Conservation (phyloP, 768 basidiomycete genomes). For the Tulasnella sp. region DNA sequence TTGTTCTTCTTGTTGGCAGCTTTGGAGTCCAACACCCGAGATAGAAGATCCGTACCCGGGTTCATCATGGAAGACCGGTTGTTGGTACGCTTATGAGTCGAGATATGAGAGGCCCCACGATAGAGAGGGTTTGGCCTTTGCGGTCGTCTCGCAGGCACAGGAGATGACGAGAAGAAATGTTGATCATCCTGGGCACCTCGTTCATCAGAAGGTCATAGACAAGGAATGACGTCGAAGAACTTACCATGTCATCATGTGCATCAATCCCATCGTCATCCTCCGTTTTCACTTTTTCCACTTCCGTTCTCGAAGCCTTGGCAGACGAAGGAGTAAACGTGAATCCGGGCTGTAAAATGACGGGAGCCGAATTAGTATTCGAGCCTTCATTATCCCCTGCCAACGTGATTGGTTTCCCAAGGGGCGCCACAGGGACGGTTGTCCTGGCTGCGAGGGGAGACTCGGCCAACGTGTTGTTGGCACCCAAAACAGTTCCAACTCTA, state of each 20-base stretch:
- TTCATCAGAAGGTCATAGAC: too few species aligned
- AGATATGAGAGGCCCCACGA: constrained; percentile 24
- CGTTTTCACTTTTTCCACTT: neutral
- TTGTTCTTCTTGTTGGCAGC: constrained; percentile 1
- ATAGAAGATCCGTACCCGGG: constrained; percentile 8
- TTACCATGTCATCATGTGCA: neutral
- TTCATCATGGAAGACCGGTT: neutral
- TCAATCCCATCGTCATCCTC: neutral
- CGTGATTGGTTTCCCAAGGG: too few species aligned
- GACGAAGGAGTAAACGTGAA: neutral
- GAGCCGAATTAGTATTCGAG: too few species aligned
- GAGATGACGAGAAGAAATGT: constrained; percentile 15
- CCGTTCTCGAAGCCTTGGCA: too few species aligned
- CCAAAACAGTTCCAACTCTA: too few species aligned
- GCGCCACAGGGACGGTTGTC: too few species aligned
- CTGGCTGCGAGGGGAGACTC: too few species aligned
- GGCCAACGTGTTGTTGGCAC: too few species aligned
- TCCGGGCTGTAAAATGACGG: neutral
- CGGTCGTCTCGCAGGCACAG: constrained; percentile 73
- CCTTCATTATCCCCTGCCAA: too few species aligned
- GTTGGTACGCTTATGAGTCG: too few species aligned
- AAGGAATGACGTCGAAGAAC: too few species aligned
- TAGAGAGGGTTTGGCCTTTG: constrained; percentile 97
- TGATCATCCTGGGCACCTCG: too few species aligned
- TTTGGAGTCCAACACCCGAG: constrained; percentile 14